Evolutionary conservation across 208 protist species (phyloP), one percentile per base, ranked within the genome.

Genomic region (Wallacemonas rigidus): DNA sequence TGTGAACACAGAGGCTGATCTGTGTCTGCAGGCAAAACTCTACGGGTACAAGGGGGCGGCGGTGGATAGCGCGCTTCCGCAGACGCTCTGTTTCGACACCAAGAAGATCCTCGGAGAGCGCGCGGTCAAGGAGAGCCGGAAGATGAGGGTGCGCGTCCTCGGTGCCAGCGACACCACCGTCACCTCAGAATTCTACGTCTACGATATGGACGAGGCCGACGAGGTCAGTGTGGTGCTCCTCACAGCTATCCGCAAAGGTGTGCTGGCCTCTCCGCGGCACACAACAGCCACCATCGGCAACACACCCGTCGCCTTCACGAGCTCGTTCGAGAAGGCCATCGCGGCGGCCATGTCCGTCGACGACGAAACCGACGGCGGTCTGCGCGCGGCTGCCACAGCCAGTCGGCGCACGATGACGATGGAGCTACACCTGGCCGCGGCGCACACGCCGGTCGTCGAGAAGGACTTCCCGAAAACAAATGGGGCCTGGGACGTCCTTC

Each of bases 1-100:
- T 68, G 60, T 75, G 2, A 77, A 74, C 54, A 58, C 47, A 39
- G 85, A 88, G 39, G 69, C 73, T 9, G 79, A 79, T 63, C 48
- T 95, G 40, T 62, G 88, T 15, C 47, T 95, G 69, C 74, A 86
- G 71, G 77, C 86, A 7, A 72, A 76, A 2, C 69, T 87, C 38
- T 95, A 92, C 78, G 74, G 72, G 14, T 80, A 86, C 72, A 86
- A 81, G 36, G 87, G 90, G 26, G 81, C 76, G 1, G 70, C 84
- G 38, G 64, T 95, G 6, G 90, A 93, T 74, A 93, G 87, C 74
- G 86, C 81, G 38, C 60, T 95, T 7, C 82, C 84, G 2, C 77
- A 79, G 56, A 86, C 79, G 58, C 69, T 95, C 9, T 69, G 53
- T 58, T 85, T 86, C 72, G 87, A 91, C 60, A 75, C 57, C n/a